Percentiles rank a stretch among this genome's conserved stretches.
phyloP scores from a whole-genome alignment of 2,329 filamentous ascomycete genomes.

The Paecilomyces sp. region DNA sequence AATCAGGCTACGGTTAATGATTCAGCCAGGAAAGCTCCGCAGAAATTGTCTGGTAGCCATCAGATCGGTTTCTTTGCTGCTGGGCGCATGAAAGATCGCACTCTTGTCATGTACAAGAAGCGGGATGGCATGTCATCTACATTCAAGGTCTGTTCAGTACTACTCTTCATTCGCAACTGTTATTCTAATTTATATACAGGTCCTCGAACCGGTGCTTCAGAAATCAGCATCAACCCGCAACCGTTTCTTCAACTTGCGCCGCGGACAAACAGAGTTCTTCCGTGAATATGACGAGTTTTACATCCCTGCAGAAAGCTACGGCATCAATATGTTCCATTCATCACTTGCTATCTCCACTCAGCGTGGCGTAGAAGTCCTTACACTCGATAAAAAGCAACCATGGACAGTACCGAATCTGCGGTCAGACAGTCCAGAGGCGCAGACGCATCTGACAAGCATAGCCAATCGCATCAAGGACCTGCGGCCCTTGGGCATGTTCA shows the following conservation, averaged over 20 bases:
- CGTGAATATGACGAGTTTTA: constrained; percentile 99
- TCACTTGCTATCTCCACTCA: constrained; percentile 87
- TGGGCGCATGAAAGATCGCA: constrained; percentile 93
- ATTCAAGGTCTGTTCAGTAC: constrained; percentile 54
- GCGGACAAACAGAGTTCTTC: constrained; percentile 86
- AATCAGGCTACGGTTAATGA: constrained; percentile 53
- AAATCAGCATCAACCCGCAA: constrained; percentile 81
- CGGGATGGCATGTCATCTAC: constrained; percentile 86
- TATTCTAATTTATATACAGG: constrained; percentile 37
- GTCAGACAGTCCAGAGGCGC: constrained; percentile 51
- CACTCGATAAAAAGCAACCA: constrained; percentile 91
- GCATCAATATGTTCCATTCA: constrained; percentile 91
- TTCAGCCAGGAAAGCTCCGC: constrained; percentile 75
- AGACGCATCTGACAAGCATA: constrained; percentile 69
- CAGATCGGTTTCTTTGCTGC: constrained; percentile 97
- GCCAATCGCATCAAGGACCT: constrained; percentile 75
- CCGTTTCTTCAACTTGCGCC: constrained; percentile 55
- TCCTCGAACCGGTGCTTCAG: constrained; percentile 90
- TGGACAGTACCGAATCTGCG: constrained; percentile 83
- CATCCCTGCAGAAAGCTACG: constrained; percentile 89
- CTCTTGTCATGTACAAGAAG: constrained; percentile 94
- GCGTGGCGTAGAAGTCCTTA: constrained; percentile 91
- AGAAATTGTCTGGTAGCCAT: constrained; percentile 76
- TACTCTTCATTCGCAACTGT: constrained; percentile 3
- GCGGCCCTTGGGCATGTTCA: constrained; percentile 90